phyloP scores from a whole-genome alignment of 805 yeast genomes.

The Nakazawaea peltata region DNA sequence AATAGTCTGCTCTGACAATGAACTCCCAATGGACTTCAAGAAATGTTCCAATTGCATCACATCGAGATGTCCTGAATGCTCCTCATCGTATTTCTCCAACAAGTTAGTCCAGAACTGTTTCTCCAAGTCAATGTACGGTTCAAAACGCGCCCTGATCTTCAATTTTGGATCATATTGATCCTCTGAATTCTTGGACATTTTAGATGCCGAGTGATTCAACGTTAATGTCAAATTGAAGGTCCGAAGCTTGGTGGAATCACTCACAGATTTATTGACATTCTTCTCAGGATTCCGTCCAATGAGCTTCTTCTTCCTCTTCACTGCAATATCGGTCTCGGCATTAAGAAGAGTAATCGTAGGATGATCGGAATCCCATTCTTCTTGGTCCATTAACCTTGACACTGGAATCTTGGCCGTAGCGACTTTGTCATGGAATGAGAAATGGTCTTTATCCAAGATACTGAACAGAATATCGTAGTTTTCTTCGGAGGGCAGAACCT shows the following conservation, averaged over 20 bases:
- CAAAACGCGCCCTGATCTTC: constrained; percentile 53
- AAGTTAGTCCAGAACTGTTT: constrained; percentile 64
- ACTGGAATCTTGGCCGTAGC: constrained; percentile 58
- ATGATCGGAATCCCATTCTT: constrained; percentile 8
- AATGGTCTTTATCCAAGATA: constrained; percentile 76
- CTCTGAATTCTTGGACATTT: constrained; percentile 24
- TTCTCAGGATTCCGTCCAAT: constrained; percentile 18
- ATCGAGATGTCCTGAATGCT: constrained; percentile 35
- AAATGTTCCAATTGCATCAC: constrained; percentile 56
- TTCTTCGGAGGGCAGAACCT: constrained; percentile 57
- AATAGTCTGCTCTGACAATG: constrained; percentile 46
- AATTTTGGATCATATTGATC: constrained; percentile 43
- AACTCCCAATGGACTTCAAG: constrained; percentile 57
- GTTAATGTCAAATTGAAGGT: constrained; percentile 29
- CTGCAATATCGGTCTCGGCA: constrained; percentile 11
- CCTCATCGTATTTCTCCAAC: constrained; percentile 43
- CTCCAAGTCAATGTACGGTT: constrained; percentile 57
- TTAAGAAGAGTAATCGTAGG: constrained; percentile 11
- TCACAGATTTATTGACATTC: constrained; percentile 22
- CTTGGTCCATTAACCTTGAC: constrained; percentile 18
- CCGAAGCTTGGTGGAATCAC: constrained; percentile 32
- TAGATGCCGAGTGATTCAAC: constrained; percentile 20
- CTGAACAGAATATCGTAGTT: constrained; percentile 61
- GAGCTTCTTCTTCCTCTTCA: constrained; percentile 12
- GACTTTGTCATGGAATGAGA: constrained; percentile 78